Percentiles rank a stretch among this genome's conserved stretches.
Evolutionary conservation across 306 rosid genomes (phyloP).

Genomic region (Lathyrus tuberosus): DNA sequence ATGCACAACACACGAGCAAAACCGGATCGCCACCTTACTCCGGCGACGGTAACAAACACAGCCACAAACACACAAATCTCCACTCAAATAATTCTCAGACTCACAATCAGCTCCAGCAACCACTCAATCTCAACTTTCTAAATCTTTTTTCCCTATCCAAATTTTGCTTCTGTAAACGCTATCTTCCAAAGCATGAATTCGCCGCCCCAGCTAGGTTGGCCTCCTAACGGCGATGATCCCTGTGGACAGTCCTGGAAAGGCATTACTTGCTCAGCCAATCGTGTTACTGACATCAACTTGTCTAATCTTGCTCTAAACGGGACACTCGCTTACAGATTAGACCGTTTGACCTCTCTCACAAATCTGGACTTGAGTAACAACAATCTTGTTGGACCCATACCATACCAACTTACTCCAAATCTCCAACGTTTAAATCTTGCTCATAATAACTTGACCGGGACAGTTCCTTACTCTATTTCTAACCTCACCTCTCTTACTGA

Average conservation of each 20-base stretch:
- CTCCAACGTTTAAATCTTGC: slow-evolving; percentile 70
- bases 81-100: no score
- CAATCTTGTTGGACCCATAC: slow-evolving; percentile 67
- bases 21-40: no score
- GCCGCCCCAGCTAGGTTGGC: slow-evolving; percentile 80
- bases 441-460: slow-evolving; percentile 63
- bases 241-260: slow-evolving; percentile 95
- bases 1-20: no score
- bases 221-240: slow-evolving; percentile 69
- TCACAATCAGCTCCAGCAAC: no score
- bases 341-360: slow-evolving; percentile 57
- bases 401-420: slow-evolving; percentile 78
- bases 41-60: no score
- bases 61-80: no score
- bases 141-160: no score
- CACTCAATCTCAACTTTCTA: no score
- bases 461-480: slow-evolving; percentile 72
- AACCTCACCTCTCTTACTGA: slow-evolving; percentile 61
- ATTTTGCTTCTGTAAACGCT: slow-evolving; percentile 54
- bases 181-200: slow-evolving; percentile 63
- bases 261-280: slow-evolving; percentile 66
- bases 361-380: slow-evolving; percentile 84
- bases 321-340: slow-evolving; percentile 55
- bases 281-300: slow-evolving; percentile 73
- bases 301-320: slow-evolving; percentile 76